A percentile compares a stretch with the other conserved stretches of the same genome.
phyloP scores from a whole-genome alignment of 176 grass and related monocot species.

The Puccinellia tenuiflora region DNA sequence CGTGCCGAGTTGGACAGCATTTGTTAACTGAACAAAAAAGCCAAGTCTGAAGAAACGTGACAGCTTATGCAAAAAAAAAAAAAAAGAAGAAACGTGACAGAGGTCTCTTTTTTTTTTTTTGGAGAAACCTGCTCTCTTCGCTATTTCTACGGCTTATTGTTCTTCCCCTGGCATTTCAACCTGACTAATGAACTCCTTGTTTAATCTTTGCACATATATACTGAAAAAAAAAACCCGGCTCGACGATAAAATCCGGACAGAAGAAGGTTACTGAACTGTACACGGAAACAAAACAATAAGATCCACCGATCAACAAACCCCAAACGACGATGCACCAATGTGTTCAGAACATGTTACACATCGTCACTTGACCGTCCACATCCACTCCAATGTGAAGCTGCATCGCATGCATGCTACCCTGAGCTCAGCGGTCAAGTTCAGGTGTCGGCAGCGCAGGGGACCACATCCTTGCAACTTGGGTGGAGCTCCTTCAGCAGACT shows the following conservation, averaged over 20 bases:
- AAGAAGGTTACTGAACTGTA: background rate
- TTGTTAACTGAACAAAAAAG: background rate
- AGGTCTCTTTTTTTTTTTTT: too few species aligned
- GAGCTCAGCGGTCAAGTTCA: background rate
- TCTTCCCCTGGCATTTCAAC: too few species aligned
- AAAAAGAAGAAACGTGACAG: too few species aligned
- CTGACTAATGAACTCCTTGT: too few species aligned
- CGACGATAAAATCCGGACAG: background rate
- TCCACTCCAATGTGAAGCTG: too few species aligned
- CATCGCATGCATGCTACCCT: background rate
- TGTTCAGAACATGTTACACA: background rate
- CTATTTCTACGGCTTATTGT: too few species aligned
- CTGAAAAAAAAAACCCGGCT: too few species aligned
- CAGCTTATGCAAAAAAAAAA: too few species aligned
- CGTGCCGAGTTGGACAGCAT: background rate
- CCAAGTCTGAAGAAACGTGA: background rate
- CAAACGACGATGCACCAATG: background rate
- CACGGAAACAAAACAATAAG: background rate
- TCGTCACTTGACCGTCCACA: too few species aligned
- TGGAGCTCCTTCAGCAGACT: background rate
- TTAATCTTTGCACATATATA: too few species aligned
- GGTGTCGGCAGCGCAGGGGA: background rate
- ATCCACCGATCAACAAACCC: background rate
- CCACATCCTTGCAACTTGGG: conserved; percentile 3
- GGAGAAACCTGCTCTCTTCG: too few species aligned